Conservation (phyloP, 345 rosid species). For the Pugionium dolabratum region DNA sequence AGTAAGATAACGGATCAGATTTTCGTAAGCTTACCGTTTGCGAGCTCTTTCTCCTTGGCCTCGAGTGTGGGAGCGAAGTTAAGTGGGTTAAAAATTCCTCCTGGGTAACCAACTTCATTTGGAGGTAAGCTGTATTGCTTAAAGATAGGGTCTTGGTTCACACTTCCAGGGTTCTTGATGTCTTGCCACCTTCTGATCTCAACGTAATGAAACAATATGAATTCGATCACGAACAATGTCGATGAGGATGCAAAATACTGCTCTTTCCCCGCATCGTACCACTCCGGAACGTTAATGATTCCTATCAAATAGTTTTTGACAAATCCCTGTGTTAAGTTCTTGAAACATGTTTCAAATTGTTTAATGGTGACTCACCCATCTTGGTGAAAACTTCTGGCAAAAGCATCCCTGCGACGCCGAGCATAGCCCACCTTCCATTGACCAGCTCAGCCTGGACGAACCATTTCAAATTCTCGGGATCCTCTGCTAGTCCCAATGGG, state of each 20-base stretch:
- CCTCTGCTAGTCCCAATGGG: constrained; percentile 89
- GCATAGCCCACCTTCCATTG: constrained; percentile 92
- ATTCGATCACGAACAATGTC: constrained; percentile 90
- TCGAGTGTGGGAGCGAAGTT: constrained; percentile 80
- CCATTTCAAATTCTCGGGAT: constrained; percentile 94
- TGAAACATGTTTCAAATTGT: not conserved
- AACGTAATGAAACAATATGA: constrained; percentile 94
- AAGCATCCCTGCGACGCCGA: constrained; percentile 92
- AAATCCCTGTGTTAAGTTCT: not conserved
- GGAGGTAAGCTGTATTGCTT: constrained; percentile 98
- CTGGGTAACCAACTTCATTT: constrained; percentile 82
- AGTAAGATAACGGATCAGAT: not conserved
- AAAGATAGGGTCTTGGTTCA: constrained; percentile 97
- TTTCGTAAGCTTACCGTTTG: constrained; percentile 57
- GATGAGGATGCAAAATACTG: constrained; percentile 93
- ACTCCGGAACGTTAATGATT: constrained; percentile 67
- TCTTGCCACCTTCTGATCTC: constrained; percentile 99
- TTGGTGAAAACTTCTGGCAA: constrained; percentile 90
- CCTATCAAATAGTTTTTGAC: constrained; percentile 19
- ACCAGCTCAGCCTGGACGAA: constrained; percentile 91
- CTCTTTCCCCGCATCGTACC: constrained; percentile 93
- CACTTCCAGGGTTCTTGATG: constrained; percentile 94
- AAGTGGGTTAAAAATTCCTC: constrained; percentile 89
- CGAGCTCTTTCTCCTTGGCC: constrained; percentile 96
- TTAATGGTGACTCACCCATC: constrained; percentile 49